Evolutionary conservation across 768 basidiomycete species (phyloP).

Genomic region (Tremella fuciformis): DNA sequence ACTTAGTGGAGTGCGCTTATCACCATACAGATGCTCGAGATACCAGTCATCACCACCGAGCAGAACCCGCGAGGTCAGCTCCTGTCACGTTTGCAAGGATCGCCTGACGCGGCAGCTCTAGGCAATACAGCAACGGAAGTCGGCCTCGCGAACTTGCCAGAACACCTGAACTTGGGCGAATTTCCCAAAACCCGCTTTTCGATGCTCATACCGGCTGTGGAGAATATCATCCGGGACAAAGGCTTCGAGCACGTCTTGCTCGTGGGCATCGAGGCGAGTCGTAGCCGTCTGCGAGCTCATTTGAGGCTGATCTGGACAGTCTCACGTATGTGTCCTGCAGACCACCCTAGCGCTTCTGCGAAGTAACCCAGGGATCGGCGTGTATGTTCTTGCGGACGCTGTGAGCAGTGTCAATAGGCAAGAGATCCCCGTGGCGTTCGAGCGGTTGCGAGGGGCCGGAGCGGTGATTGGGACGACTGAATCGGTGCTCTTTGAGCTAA

Average conservation of each 20-base stretch:
- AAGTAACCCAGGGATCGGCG: slow-evolving; percentile 39
- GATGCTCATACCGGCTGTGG: slow-evolving; percentile 73
- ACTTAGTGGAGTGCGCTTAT: too few relatives aligned
- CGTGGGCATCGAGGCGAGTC: slow-evolving; percentile 79
- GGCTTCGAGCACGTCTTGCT: slow-evolving; percentile 66
- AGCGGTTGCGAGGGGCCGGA: slow-evolving; percentile 56
- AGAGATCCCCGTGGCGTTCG: slow-evolving; percentile 74
- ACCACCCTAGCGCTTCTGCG: slow-evolving; percentile 66
- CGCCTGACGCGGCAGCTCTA: slow-evolving; percentile 56
- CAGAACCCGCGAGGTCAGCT: slow-evolving; percentile 71
- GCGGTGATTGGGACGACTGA: slow-evolving; percentile 77
- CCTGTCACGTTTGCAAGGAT: background rate
- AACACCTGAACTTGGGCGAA: slow-evolving; percentile 31
- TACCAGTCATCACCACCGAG: slow-evolving; percentile 76
- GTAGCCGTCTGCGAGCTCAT: background rate
- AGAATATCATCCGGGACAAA: slow-evolving; percentile 56
- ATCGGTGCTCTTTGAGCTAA: slow-evolving; percentile 71
- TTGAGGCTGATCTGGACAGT: slow-evolving; percentile 54
- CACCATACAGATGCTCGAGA: slow-evolving; percentile 56
- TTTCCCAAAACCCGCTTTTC: slow-evolving; percentile 78
- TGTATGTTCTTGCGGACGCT: slow-evolving; percentile 77
- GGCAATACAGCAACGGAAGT: slow-evolving; percentile 68
- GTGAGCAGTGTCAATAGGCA: slow-evolving; percentile 76
- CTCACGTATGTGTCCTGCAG: slow-evolving; percentile 86
- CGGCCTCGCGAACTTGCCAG: slow-evolving; percentile 51